phyloP scores from a whole-genome alignment of 352 stramenopile genomes.

The Globisporangium polare region DNA sequence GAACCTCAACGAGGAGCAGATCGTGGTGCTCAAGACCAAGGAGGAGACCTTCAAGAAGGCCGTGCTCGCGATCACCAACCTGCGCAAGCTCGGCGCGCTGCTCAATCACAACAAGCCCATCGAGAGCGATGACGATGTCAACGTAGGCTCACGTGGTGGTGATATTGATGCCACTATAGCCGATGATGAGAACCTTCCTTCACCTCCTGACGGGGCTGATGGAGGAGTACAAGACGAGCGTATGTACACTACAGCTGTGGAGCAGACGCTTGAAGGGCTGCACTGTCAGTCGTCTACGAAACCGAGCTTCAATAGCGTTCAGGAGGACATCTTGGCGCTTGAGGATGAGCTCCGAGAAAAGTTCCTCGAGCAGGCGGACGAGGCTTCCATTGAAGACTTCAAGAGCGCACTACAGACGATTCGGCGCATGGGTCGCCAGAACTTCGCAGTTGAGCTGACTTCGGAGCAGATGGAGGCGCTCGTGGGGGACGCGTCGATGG shows the following conservation, averaged over 20 bases:
- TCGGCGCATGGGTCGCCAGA: conserved; percentile 38
- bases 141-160: neutral
- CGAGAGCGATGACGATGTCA: conserved; percentile 12
- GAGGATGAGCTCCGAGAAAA: conserved; percentile 62
- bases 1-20: conserved; percentile 59
- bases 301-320: conserved; percentile 1
- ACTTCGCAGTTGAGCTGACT: conserved; percentile 18
- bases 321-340: conserved; percentile 39
- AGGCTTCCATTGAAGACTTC: conserved; percentile 61
- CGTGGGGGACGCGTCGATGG: neutral
- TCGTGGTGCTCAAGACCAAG: conserved; percentile 59
- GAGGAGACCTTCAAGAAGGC: conserved; percentile 70
- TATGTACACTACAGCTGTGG: conserved; percentile 41
- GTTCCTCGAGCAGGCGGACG: conserved; percentile 61
- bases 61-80: conserved; percentile 51
- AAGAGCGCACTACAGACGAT: conserved; percentile 62
- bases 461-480: conserved; percentile 18
- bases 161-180: neutral
- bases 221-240: conserved; percentile 9
- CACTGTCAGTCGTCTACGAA: neutral
- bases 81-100: conserved; percentile 33
- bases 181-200: neutral
- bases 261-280: conserved; percentile 20
- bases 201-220: neutral
- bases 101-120: conserved; percentile 6